Evolutionary conservation across 805 yeast species (phyloP), one percentile per base, ranked within the genome.

Genomic region (Kodamaea nitidulidarum): DNA sequence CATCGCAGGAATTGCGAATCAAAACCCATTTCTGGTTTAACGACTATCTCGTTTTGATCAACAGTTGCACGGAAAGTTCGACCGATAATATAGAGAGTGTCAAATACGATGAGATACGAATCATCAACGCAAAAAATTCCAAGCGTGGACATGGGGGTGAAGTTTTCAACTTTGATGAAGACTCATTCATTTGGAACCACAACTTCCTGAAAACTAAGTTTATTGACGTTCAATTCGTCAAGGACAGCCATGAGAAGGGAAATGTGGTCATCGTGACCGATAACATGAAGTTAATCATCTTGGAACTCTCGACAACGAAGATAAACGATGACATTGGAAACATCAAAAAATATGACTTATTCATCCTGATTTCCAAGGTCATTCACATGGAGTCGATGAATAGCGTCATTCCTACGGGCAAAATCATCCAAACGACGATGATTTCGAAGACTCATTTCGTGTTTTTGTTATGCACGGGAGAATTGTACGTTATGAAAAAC

Each of bases 151-250:
- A 43, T 18, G 67, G 64, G 1, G 62, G 60, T 4, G 56, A 44
- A 7, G 43, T 42, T 7, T 55, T 58, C 28, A 51, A 51, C 15
- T 65, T 69, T 38, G 69, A 66, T 39, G 62, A 63, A 40, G 73
- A 69, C 41, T 42, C 56, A 29, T 56, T 67, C 16, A 46, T 65
- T 6, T 68, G 73, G 72, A 59, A 67, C 35, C 61, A 63, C 37
- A 52, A 61, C 38, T 60, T 65, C 39, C 30, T 32, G 10, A 52
- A 54, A 26, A 48, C 51, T 16, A 43, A 43, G 14, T 49, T 63
- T 22, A 31, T 60, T 22, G 42, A 38, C 15, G 46, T 49, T 20
- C 55, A 57, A 11, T 39, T 54, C 3, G 40, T 43, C 10, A 33
- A 36, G 5, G 25, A 39, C 15, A 27, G 39, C 14, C 28, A 29